Conservation (phyloP, 345 rosid species). For the Salix koriyanagi region DNA sequence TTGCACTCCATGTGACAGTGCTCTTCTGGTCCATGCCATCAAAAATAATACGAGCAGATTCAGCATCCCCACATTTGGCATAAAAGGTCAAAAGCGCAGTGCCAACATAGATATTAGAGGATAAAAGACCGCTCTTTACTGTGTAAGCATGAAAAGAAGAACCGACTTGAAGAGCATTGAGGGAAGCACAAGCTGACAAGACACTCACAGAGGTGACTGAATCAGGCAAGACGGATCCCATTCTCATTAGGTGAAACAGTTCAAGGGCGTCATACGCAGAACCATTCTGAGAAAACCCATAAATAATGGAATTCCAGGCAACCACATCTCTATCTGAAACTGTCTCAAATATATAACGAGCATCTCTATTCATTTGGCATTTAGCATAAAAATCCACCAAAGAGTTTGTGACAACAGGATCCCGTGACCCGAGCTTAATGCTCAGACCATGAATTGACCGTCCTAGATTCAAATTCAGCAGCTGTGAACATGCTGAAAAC, state of each 20-base stretch:
- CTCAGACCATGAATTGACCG: slow-evolving; percentile 17
- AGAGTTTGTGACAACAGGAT: slow-evolving; percentile 11
- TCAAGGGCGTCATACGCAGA: slow-evolving; percentile 40
- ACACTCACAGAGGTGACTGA: slow-evolving; percentile 40
- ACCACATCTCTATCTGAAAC: slow-evolving; percentile 43
- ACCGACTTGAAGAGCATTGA: slow-evolving; percentile 42
- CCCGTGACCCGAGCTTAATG: slow-evolving; percentile 18
- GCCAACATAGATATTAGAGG: slow-evolving; percentile 16
- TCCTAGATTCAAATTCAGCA: slow-evolving; percentile 15
- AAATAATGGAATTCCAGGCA: slow-evolving; percentile 52
- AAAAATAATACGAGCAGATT: slow-evolving; percentile 23
- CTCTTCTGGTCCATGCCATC: slow-evolving; percentile 21
- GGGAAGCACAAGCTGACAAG: slow-evolving; percentile 47
- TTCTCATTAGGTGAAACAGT: slow-evolving; percentile 51
- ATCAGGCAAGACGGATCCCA: slow-evolving; percentile 37
- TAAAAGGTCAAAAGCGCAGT: slow-evolving; percentile 29
- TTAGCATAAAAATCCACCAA: slow-evolving; percentile 49
- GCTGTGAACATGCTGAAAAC: slow-evolving; percentile 25
- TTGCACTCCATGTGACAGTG: slow-evolving; percentile 27
- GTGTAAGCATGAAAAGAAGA: slow-evolving; percentile 68
- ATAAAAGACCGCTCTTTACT: slow-evolving; percentile 24
- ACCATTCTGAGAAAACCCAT: slow-evolving; percentile 43
- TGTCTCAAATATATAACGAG: slow-evolving; percentile 35
- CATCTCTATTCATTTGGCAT: slow-evolving; percentile 33
- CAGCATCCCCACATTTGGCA: slow-evolving; percentile 25